phyloP scores from a whole-genome alignment of 2,329 filamentous ascomycete species.

The Sordariomycetes sp. region DNA sequence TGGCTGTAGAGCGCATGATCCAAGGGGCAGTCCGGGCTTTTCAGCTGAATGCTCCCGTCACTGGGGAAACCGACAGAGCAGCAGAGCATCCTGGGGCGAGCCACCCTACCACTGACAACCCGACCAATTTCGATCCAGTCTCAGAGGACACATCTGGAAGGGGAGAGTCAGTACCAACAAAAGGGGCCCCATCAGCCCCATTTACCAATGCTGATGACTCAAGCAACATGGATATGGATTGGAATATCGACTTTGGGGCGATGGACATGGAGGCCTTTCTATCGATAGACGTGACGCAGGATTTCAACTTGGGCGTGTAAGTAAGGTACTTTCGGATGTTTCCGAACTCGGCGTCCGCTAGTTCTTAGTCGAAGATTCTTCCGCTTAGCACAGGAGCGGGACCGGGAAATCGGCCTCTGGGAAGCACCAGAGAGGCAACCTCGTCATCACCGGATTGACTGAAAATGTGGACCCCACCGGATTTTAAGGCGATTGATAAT shows the following conservation, averaged over 20 bases:
- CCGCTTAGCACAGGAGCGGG: background rate
- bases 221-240: slow-evolving; percentile 16
- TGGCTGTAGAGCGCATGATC: slow-evolving; percentile 18
- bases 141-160: background rate
- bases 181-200: too few relatives aligned
- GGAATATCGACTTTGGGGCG: slow-evolving; percentile 18
- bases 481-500: too few relatives aligned
- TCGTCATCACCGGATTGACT: too few relatives aligned
- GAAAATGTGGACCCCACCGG: too few relatives aligned
- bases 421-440: too few relatives aligned
- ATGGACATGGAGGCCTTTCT: slow-evolving; percentile 22
- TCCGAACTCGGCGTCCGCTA: background rate
- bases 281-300: slow-evolving; percentile 16
- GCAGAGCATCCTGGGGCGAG: background rate
- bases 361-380: background rate
- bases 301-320: slow-evolving; percentile 2
- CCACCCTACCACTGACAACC: background rate
- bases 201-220: slow-evolving; percentile 11
- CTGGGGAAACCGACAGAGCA: background rate
- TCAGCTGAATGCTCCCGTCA: slow-evolving; percentile 10
- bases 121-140: background rate
- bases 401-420: too few relatives aligned
- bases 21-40: slow-evolving; percentile 15
- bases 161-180: background rate
- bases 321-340: background rate